These are phyloP conservation scores for Cenchrus purpureus DNA, from an alignment of 176 grass and related monocot species.

Conservation along the genomic window DNA sequence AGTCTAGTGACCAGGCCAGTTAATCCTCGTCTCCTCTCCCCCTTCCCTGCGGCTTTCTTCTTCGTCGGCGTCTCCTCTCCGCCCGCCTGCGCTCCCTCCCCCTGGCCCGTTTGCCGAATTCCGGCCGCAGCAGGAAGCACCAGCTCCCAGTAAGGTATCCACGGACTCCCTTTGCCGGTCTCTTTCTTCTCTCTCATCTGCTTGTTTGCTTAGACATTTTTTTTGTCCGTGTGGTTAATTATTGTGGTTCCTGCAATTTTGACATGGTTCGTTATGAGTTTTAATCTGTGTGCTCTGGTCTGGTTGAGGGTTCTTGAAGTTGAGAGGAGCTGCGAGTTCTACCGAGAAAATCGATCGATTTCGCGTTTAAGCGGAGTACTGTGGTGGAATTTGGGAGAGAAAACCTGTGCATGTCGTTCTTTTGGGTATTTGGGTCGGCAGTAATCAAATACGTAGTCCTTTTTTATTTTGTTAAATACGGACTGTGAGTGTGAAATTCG, in stretches of 20 bases:
- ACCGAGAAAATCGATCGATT: background rate
- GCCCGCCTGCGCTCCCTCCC: background rate
- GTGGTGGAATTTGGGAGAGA: conserved; percentile 3
- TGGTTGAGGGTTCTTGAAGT: background rate
- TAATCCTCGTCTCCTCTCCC: background rate
- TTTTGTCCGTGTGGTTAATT: background rate
- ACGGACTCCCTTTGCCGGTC: background rate
- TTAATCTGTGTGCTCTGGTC: background rate
- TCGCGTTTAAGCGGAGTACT: background rate
- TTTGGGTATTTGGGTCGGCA: background rate
- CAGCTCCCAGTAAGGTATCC: conserved; percentile 27
- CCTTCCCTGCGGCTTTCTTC: background rate
- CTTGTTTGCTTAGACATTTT: background rate
- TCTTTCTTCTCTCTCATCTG: background rate
- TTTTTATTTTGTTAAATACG: background rate
- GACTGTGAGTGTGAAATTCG: conserved; percentile 28
- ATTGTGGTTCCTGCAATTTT: background rate
- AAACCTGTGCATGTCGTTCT: background rate
- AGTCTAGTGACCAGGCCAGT: background rate
- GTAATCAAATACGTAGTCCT: too few species aligned
- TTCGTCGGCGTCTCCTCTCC: background rate
- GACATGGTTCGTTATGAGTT: background rate
- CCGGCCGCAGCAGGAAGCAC: background rate
- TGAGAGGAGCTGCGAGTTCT: background rate
- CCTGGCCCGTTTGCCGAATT: background rate